Base-by-base conservation (phyloP, 257 asterid genomes). In the Nicotiana tabacum region DNA sequence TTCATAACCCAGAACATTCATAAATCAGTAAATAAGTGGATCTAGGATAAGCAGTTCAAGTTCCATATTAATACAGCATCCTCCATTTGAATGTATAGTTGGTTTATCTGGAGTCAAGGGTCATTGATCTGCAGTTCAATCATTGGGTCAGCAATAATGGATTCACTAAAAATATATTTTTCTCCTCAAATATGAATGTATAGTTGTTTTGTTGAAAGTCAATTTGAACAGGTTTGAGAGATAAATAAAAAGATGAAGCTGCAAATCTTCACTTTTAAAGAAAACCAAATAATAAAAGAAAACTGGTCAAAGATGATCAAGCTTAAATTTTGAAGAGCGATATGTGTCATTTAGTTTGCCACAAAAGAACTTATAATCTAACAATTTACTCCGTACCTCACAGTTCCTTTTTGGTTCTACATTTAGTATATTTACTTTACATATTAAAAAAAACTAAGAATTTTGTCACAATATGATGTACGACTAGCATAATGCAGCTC, bases 1-100 rank as follows among this genome's bases (percentile, higher is more conserved):
- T 69, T 39, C 56, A 69, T 69, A 39, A 37, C 27, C 77, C 77
- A 69, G 18, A 69, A 69, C 77, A 69, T 39, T 37, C 77, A 69
- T 27, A 67, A 67, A 35, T 67, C 17, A 67, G 21, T 35, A 67
- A 56, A 67, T 67, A 67, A 67, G 16, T 67, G 77, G 77, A 35
- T 67, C 77, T 39, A 69, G 55, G 57, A 69, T 69, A 69, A 39
- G 77, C 18, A 39, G 33, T 39, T 69, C 51, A 69, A 69, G 56
- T 35, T 69, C 77, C 17, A 69, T 39, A 39, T 10, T 69, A n/a
- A 69, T n/a, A 69, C 77, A 69, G 17, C 57, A 30, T 69, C n/a
- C 77, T 37, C 77, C 77, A n/a, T 69, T 69, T 35, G 57, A 69
- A 69, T 12, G 57, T n/a, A 69, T 37, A 37, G 2, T 18, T n/a